These are phyloP conservation scores for Komagataella ulmi DNA, from an alignment of 805 yeast genomes.

Conservation along the genomic window DNA sequence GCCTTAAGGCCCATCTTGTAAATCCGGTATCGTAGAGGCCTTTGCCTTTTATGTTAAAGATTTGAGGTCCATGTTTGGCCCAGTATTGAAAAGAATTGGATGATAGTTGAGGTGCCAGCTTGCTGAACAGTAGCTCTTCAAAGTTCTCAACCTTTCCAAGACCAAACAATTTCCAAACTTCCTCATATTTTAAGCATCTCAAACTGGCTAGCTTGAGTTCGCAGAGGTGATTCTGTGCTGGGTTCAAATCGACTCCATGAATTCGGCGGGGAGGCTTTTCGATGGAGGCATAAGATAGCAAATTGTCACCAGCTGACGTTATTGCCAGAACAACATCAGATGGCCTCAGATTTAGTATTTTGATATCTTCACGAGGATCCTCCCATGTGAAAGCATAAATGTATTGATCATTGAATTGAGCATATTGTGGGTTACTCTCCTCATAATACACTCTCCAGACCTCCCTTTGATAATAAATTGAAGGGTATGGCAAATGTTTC, in stretches of 20 bases:
- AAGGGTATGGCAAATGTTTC: conserved; percentile 65
- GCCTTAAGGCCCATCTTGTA: conserved; percentile 73
- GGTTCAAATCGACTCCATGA: conserved; percentile 79
- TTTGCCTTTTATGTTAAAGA: conserved; percentile 38
- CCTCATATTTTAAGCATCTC: conserved; percentile 38
- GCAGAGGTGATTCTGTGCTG: conserved; percentile 67
- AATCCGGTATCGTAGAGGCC: conserved; percentile 78
- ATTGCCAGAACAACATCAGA: conserved; percentile 70
- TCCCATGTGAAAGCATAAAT: conserved; percentile 89
- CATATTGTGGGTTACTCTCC: conserved; percentile 51
- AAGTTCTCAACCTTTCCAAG: conserved; percentile 50
- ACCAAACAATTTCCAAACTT: conserved; percentile 69
- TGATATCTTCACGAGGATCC: conserved; percentile 72
- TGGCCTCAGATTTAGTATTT: conserved; percentile 43
- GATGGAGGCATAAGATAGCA: conserved; percentile 58
- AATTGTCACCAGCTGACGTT: conserved; percentile 80
- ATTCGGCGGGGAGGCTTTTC: conserved; percentile 64
- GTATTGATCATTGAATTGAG: conserved; percentile 65
- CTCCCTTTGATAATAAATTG: conserved; percentile 66
- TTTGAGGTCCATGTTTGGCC: conserved; percentile 46
- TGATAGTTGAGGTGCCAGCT: conserved; percentile 58
- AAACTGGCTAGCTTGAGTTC: conserved; percentile 70
- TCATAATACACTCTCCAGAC: conserved; percentile 74
- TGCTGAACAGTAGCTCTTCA: conserved; percentile 33
- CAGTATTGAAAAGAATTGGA: conserved; percentile 76